Conservation (phyloP, 208 protist genomes). For the Trypanosoma cruzi region DNA sequence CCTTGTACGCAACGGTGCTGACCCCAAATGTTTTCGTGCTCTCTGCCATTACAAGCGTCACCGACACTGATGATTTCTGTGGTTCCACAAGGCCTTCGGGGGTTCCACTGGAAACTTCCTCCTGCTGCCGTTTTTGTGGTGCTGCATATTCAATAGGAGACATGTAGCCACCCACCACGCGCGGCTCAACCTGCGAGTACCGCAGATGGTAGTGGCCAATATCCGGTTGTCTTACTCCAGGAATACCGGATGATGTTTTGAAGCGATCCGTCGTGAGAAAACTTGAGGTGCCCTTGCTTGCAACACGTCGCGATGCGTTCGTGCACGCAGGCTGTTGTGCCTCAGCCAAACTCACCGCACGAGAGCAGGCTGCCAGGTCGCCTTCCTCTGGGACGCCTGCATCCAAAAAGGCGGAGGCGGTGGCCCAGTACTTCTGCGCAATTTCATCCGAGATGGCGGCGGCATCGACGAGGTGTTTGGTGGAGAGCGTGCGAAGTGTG, state of each 20-base stretch:
- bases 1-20: neutral
- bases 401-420: conserved; percentile 20
- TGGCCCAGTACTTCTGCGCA: conserved; percentile 21
- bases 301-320: neutral
- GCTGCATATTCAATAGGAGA: conserved; percentile 20
- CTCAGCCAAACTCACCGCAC: neutral
- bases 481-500: conserved; percentile 32
- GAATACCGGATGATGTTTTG: conserved; percentile 23
- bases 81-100: neutral
- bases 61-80: neutral
- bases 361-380: neutral
- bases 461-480: conserved; percentile 52
- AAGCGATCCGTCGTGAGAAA: conserved; percentile 19
- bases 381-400: conserved; percentile 11
- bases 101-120: neutral
- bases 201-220: conserved; percentile 74
- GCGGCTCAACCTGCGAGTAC: conserved; percentile 57
- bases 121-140: conserved; percentile 2
- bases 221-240: conserved; percentile 54
- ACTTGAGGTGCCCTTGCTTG: conserved; percentile 18
- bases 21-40: neutral
- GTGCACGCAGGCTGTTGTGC: neutral
- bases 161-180: conserved; percentile 73
- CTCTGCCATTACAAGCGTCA: neutral
- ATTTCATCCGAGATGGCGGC: conserved; percentile 49